phyloP scores from a whole-genome alignment of 2,329 filamentous ascomycete species.

The Microsporum audouinii region DNA sequence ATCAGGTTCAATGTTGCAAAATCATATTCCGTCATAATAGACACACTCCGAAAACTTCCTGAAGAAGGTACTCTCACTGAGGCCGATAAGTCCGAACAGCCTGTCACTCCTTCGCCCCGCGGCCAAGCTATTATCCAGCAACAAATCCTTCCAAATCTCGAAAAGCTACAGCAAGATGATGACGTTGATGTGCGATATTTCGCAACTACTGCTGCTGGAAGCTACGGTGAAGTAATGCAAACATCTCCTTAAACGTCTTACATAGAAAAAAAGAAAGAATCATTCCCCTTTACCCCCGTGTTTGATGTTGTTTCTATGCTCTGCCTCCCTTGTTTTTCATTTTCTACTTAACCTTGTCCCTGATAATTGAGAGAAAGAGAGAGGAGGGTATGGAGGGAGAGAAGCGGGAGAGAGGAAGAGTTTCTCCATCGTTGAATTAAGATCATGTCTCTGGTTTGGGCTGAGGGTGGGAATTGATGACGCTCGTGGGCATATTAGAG shows the following conservation, averaged over 20 bases:
- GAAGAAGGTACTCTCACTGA: conserved; percentile 77
- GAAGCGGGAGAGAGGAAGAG: too few relatives aligned
- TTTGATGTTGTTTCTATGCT: background rate
- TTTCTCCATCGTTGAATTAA: background rate
- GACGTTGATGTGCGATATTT: conserved; percentile 98
- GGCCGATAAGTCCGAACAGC: conserved; percentile 62
- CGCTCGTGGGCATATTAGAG: background rate
- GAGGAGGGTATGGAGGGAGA: too few relatives aligned
- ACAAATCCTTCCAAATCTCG: conserved; percentile 76
- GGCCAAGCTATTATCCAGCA: conserved; percentile 73
- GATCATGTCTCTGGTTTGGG: background rate
- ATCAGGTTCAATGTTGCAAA: conserved; percentile 99
- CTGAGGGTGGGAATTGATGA: background rate
- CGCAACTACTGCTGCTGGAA: conserved; percentile 71
- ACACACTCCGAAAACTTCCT: conserved; percentile 81
- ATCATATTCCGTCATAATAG: conserved; percentile 82
- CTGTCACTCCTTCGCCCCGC: conserved; percentile 49
- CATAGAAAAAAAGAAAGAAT: conserved; percentile 15
- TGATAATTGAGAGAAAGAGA: background rate
- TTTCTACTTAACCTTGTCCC: background rate
- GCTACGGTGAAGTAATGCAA: conserved; percentile 43
- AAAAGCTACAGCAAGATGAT: conserved; percentile 92
- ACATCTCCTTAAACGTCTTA: conserved; percentile 33
- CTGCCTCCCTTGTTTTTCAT: background rate
- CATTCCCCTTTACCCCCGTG: background rate